phyloP scores from a whole-genome alignment of 345 rosid species.

The Jatropha curcas region DNA sequence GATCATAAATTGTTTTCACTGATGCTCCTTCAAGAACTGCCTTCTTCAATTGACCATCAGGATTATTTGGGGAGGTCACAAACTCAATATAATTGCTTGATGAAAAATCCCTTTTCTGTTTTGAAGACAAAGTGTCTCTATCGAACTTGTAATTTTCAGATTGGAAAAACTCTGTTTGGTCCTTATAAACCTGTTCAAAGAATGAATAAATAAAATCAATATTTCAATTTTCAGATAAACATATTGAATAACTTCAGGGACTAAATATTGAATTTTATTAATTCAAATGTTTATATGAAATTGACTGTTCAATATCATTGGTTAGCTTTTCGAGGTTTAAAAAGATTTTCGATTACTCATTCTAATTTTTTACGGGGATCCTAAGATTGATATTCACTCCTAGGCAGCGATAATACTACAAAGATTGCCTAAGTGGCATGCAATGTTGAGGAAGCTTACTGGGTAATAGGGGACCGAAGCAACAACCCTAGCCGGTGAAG shows the following conservation, averaged over 20 bases:
- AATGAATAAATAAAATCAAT: too few species aligned
- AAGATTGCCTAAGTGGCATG: too few species aligned
- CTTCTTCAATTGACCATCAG: slow-evolving; percentile 25
- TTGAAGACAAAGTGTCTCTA: slow-evolving; percentile 17
- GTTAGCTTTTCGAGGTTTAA: too few species aligned
- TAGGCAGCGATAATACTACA: too few species aligned
- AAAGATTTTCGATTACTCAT: too few species aligned
- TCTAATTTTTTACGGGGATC: too few species aligned
- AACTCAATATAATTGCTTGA: slow-evolving; percentile 11
- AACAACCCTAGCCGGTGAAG: slow-evolving; percentile 14
- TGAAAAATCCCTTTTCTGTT: background rate
- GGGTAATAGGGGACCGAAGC: slow-evolving; percentile 29
- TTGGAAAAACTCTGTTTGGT: slow-evolving; percentile 22
- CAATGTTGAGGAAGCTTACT: slow-evolving; percentile 1
- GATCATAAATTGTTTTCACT: slow-evolving; percentile 25
- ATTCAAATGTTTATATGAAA: too few species aligned
- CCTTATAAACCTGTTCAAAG: slow-evolving; percentile 13
- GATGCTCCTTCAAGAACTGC: slow-evolving; percentile 19
- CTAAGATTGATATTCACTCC: too few species aligned
- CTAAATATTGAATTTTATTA: too few species aligned
- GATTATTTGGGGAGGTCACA: slow-evolving; percentile 28
- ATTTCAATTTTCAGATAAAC: too few species aligned
- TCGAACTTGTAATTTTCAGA: slow-evolving; percentile 18
- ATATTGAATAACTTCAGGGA: too few species aligned
- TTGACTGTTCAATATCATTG: too few species aligned